Evolutionary conservation across 495 filamentous ascomycete genomes (phyloP), one percentile per base, ranked within the genome.

Genomic region (Chaetomium fimeti): DNA sequence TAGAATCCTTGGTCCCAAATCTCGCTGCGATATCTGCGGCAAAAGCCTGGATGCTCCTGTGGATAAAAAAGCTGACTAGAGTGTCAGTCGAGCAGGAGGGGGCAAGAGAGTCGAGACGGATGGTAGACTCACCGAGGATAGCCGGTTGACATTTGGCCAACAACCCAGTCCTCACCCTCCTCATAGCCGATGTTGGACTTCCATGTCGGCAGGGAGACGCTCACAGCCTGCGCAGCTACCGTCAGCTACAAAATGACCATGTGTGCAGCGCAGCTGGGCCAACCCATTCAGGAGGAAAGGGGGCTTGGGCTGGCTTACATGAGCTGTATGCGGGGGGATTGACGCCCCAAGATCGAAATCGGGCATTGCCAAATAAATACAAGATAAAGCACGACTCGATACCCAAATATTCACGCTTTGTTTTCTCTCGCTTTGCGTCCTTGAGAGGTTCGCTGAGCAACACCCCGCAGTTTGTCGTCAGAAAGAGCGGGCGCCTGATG

Each of bases 181-280:
- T 98, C 94, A 67, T 98, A 98, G 2, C 84, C 94, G 28, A 98
- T 79, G 72, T 93, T 97, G 48, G 92, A 78, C 67, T 79, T 85
- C 94, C 94, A 98, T 80, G 93, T 94, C 51, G 94, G 94, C 38
- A 98, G 81, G 3, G 95, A 98, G 24, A 97, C 92, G 73, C 93
- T 97, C 64, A 98, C 91, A 54, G 94, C 95, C 93, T 98, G 48
- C 59, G 43, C 29, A 29, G 47, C 67, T 64, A 66, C 62, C 36
- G 58, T 65, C 25, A 74, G 64, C 63, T 36, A 63, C 32, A 36
- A 36, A 36, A 6, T 8, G 27, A 16, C 48, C 43, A 22, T 57
- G 15, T 15, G 40, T 11, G 40, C 18, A 40, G 29, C n/a, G n/a
- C 11, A 43, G 9, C 40, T 43, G 40, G 40, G 40, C 13, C 40